Evolutionary conservation across 2,329 filamentous ascomycete genomes (phyloP), one percentile per base, ranked within the genome.

Genomic region (Alternaria ventricosa): DNA sequence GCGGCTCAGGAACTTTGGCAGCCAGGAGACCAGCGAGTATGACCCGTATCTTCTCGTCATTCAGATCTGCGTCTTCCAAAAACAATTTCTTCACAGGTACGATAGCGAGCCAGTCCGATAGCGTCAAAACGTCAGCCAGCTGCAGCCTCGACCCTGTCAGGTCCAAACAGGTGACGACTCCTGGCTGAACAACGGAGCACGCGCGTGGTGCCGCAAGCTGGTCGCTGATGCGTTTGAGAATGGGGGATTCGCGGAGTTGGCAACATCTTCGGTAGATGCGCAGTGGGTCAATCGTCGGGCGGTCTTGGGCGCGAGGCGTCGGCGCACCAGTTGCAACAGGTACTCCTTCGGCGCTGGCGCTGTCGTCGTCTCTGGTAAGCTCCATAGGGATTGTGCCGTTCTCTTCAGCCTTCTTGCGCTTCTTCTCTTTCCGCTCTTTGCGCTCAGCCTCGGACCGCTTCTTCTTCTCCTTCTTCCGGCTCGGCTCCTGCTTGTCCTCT

Each of bases 211-310:
- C 88, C 41, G 88, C 88, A 5, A 99, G 90, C 78, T 97, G 94
- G 73, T 97, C 93, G 0, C 93, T 95, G 50, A 99, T 91, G 74
- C 92, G 93, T 79, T 96, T 97, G 20, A 98, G 83, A 56, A 97
- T 94, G 0, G 94, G 93, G 0, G 94, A 96, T 81, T 98, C 96
- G 61, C 96, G 88, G 28, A 99, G 83, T 76, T 98, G 95, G 77
- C 96, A 98, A 78, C 96, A 98, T 75, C 96, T 87, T 69, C 95
- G 88, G 79, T 99, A 99, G 73, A 99, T 97, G 61, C 95, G 88
- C 13, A 94, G 88, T 3, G 96, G 95, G 75, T 97, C 96, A 2
- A 92, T 97, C 0, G 95, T 97, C 0, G 95, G 94, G 55, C 87
- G 84, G 64, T 87, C 85, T 73, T 92, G 89, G 15, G 86, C 83